Conservation (phyloP, 495 filamentous ascomycete species). For the Aspergillus haitiensis region DNA sequence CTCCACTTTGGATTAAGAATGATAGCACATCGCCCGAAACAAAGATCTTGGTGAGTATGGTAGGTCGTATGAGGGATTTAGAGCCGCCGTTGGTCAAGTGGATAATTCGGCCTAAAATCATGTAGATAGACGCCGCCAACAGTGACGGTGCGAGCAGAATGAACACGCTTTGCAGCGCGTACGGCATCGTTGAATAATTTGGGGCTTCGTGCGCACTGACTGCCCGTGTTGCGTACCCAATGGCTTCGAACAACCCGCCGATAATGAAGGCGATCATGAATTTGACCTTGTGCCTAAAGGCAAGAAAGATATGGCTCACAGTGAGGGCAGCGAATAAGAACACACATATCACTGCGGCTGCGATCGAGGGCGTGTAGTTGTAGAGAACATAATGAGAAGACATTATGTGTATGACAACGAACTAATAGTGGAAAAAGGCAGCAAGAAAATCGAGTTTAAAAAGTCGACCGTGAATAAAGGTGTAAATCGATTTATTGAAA, state of each 20-base stretch:
- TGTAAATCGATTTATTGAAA: too few species aligned
- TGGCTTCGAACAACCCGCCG: constrained; percentile 38
- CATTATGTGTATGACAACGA: too few species aligned
- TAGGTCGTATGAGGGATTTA: constrained; percentile 18
- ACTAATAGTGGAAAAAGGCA: too few species aligned
- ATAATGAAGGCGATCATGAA: too few species aligned
- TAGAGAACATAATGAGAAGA: too few species aligned
- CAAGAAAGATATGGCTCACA: too few species aligned
- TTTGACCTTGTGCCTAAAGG: too few species aligned
- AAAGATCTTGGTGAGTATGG: constrained; percentile 32
- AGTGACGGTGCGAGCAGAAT: constrained; percentile 43
- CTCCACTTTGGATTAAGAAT: constrained; percentile 29
- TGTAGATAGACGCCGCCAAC: constrained; percentile 56
- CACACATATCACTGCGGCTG: too few species aligned
- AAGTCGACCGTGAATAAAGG: too few species aligned
- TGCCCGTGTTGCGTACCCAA: constrained; percentile 55
- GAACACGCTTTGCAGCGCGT: constrained; percentile 25
- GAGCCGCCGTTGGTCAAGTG: constrained; percentile 39
- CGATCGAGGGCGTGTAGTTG: too few species aligned
- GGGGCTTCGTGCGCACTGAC: constrained; percentile 23
- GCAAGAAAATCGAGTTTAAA: too few species aligned
- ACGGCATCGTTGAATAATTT: constrained; percentile 31
- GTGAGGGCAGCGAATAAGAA: too few species aligned
- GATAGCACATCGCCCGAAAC: constrained; percentile 34
- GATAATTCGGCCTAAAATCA: constrained; percentile 52